Evolutionary conservation across 345 rosid genomes (phyloP).

Genomic region (Arabis alpina): DNA sequence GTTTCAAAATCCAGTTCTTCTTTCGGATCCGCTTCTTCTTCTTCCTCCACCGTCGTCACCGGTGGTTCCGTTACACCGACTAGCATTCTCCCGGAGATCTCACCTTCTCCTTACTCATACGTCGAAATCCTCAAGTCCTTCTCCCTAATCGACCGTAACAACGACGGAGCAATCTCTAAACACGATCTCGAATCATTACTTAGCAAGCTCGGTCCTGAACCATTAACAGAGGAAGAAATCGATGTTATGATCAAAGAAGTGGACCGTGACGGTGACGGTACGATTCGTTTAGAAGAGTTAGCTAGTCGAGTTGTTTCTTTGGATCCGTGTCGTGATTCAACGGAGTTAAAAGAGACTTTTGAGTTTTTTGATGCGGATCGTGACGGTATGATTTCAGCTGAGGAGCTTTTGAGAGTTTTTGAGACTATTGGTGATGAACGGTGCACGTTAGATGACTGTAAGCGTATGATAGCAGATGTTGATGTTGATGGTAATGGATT

Average conservation of each 20-base stretch:
- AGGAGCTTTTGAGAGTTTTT: constrained; percentile 62
- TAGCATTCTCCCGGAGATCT: constrained; percentile 64
- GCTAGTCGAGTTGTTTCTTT: constrained; percentile 47
- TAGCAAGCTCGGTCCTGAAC: constrained; percentile 54
- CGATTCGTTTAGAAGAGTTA: constrained; percentile 58
- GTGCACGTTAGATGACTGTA: constrained; percentile 86
- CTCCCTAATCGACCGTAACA: constrained; percentile 57
- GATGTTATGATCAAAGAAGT: constrained; percentile 55
- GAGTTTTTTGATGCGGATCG: constrained; percentile 81
- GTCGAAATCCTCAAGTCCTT: constrained; percentile 56
- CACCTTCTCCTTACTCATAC: constrained; percentile 37
- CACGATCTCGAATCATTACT: constrained; percentile 70
- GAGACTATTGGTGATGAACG: constrained; percentile 60
- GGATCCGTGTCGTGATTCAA: constrained; percentile 39
- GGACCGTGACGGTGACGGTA: constrained; percentile 40
- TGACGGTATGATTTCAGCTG: constrained; percentile 85
- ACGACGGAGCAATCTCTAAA: constrained; percentile 62
- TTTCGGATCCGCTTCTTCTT: constrained; percentile 49
- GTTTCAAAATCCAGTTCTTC: constrained; percentile 63
- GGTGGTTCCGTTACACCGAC: constrained; percentile 60
- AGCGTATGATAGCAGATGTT: constrained; percentile 78
- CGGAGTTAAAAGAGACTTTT: constrained; percentile 74
- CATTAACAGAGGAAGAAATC: constrained; percentile 61
- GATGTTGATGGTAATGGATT: constrained; percentile 78
- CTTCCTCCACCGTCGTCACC: background rate